A percentile compares a stretch with the other conserved stretches of the same genome.
Conservation (phyloP, 2,329 filamentous ascomycete genomes). For the Byssothecium circinans region DNA sequence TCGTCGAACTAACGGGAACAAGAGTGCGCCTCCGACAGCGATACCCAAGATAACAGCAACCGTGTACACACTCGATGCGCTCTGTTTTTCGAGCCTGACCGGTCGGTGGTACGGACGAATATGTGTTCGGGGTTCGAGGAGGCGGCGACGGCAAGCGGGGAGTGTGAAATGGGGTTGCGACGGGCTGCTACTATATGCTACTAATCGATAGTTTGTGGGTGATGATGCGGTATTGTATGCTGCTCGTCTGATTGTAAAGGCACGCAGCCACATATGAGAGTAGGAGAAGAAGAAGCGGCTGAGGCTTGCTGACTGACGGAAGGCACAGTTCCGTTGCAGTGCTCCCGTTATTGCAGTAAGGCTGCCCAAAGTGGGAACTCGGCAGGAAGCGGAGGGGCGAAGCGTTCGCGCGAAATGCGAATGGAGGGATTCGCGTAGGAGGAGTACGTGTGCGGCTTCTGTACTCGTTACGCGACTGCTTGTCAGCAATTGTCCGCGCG, state of each 20-base stretch:
- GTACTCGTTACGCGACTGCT: no score
- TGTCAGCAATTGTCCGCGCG: neutral
- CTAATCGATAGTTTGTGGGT: conserved; percentile 12
- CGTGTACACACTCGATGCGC: conserved; percentile 30
- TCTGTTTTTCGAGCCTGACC: conserved; percentile 18
- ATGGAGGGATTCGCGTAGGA: neutral
- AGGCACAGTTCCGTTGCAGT: conserved; percentile 4
- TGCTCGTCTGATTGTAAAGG: conserved; percentile 20
- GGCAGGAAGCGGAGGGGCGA: conserved; percentile 4
- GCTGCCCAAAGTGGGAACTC: conserved; percentile 2
- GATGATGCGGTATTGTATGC: conserved; percentile 10
- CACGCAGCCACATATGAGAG: conserved; percentile 28
- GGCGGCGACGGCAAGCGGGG: conserved; percentile 10
- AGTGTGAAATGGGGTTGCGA: conserved; percentile 17
- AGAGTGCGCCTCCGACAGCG: conserved; percentile 36
- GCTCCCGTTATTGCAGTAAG: neutral
- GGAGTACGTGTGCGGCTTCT: conserved; percentile 2
- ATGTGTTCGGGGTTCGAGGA: conserved; percentile 16
- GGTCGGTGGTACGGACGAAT: conserved; percentile 8
- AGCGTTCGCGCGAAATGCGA: neutral
- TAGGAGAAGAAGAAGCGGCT: conserved; percentile 15
- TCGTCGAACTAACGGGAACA: conserved; percentile 24
- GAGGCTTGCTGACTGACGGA: conserved; percentile 15
- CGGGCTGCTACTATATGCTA: conserved; percentile 12
- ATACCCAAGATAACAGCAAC: conserved; percentile 32